phyloP scores from a whole-genome alignment of 257 asterid genomes.

The Solanum clarkiae region DNA sequence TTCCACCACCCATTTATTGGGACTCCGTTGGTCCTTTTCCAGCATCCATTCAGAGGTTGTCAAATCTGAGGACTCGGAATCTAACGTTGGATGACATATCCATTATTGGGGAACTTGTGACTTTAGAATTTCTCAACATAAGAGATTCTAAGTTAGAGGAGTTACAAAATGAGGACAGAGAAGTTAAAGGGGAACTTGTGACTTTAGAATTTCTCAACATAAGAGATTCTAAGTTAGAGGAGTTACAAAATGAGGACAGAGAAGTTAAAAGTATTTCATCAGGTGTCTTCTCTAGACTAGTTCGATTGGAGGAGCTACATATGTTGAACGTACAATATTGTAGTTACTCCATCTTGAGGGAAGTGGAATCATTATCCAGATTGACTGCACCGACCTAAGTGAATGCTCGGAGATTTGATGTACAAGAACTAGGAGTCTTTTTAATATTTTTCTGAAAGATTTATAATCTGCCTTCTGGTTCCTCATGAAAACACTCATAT shows the following conservation, averaged over 20 bases:
- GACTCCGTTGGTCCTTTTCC: not conserved
- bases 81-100: not conserved
- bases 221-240: not conserved
- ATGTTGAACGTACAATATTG: not conserved
- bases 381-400: not conserved
- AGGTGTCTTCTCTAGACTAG: not conserved
- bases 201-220: slow-evolving; percentile 3
- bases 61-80: not conserved
- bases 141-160: not conserved
- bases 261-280: not conserved
- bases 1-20: not conserved
- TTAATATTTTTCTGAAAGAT: no score
- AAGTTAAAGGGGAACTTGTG: not conserved
- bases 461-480: not conserved
- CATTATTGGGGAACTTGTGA: not conserved
- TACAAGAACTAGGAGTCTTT: not conserved
- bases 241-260: not conserved
- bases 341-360: not conserved
- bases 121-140: slow-evolving; percentile 3
- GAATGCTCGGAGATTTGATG: not conserved
- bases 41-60: not conserved
- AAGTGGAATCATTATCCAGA: not conserved
- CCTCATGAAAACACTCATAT: not conserved
- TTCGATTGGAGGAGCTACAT: slow-evolving; percentile 5
- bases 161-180: not conserved